Base-by-base conservation (phyloP, 441 rosid species). In the Gossypium laxum region DNA sequence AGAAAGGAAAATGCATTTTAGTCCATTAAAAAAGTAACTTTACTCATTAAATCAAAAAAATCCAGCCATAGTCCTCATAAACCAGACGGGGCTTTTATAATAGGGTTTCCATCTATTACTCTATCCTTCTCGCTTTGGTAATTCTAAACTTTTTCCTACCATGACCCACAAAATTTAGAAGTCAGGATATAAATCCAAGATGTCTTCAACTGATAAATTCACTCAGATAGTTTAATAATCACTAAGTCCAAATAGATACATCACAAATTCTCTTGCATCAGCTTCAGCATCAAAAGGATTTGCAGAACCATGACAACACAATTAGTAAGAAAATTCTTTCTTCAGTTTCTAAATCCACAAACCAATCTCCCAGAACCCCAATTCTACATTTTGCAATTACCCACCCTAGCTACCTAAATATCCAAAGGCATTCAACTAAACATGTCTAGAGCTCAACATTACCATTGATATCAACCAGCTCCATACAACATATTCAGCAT, bases 61-160 rank as follows among this genome's bases (percentile, higher is more conserved):
- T 1, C 66, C 48, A 60, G 47, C 32, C 47, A 38, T 38, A 34
- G 2, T 47, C 38, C 22, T 48, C 57, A 47, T 24, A 66, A 66
- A 66, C 43, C 54, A 22, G 19, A 65, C n/a, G 21, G 51, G n/a
- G 55, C 21, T 45, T 45, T 22, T 5, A 65, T n/a, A 45, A 65
- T 45, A 65, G 6, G 32, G 55, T 21, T 64, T 45, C 34, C 54
- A 63, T 45, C n/a, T 45, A 45, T 64, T 22, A 15, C 55, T 8
- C 68, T 63, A 63, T 19, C 68, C 19, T 28, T 64, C 54, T 45
- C 47, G 32, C 69, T 64, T 38, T 64, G 24, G 14, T n/a, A 45
- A 64, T 22, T 64, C 34, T 26, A 21, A 4, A 18, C 12, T 18
- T 63, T 63, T 19, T 38, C 68, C 63, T 58, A 32, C 63, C 17